Base-by-base conservation (phyloP, 192 early-diverging fungal species). In the Coemansia nantahalensis region DNA sequence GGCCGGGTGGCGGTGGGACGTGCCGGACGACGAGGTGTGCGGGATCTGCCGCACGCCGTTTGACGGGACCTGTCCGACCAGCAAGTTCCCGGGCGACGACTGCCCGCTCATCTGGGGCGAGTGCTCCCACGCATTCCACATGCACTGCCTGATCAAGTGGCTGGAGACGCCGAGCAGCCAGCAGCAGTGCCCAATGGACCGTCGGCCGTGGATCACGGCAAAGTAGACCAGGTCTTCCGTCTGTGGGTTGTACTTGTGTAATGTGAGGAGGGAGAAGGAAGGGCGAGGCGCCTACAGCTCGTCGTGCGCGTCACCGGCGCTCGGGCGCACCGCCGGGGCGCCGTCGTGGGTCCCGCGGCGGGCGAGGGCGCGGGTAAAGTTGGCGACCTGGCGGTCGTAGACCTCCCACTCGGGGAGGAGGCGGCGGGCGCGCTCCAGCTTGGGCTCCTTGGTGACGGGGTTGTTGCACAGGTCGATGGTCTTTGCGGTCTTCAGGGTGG, bases 391-490 rank as follows among this genome's bases (percentile, higher is more conserved):
- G 24, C 83, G 68, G 64, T 99, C 96, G 62, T 89, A 86, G 6
- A 80, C 81, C 22, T 84, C 85, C 96, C 96, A 99, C 65, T 99
- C 96, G 24, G 94, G 91, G 39, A 99, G 65, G 68, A 94, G 85
- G 3, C 96, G 76, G 31, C 84, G 82, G 2, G 96, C 96, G 6
- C 96, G 82, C 51, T 94, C 87, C 7, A 99, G 79, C 78, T 99
- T 99, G n/a, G 94, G 94, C 51, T 99, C 96, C 65, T 95, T 97
- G 7, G 94, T 99, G 65, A 97, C 77, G 3, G 96, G 96, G 73
- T 99, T 97, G 61, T 99, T 99, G 80, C 96, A 99, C 85, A 99
- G 77, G 78, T 99, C 96, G 51, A 99, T 99, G 0, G 96, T 97
- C 70, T 93, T 95, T 5, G 96, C 96, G 13, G 47, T 84, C n/a